phyloP scores from a whole-genome alignment of 345 rosid species.

The Citrus mangshanensis region DNA sequence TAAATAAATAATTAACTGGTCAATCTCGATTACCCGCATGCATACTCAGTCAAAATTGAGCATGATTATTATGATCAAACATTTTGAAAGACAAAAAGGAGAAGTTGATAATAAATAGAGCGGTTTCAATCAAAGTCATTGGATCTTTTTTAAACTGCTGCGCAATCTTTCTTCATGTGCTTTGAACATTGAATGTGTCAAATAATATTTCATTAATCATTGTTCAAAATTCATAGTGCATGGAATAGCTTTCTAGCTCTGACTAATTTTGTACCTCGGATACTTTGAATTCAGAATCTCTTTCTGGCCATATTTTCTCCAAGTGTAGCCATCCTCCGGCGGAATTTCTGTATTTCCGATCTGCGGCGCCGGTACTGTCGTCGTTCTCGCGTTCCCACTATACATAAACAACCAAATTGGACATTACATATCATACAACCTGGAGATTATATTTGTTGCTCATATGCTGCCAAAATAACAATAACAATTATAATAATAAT shows the following conservation, averaged over 20 bases:
- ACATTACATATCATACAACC: not conserved
- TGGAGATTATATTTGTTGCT: not conserved
- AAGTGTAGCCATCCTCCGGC: slow-evolving; percentile 76
- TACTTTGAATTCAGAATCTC: slow-evolving; percentile 66
- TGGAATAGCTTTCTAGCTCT: not conserved
- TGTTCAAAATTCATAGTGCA: not conserved
- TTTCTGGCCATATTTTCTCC: slow-evolving; percentile 93
- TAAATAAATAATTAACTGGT: not conserved
- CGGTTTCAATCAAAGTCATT: not conserved
- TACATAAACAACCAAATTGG: not conserved
- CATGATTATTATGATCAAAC: not conserved
- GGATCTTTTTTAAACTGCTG: not conserved
- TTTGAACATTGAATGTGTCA: slow-evolving; percentile 2
- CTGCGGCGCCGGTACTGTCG: slow-evolving; percentile 48
- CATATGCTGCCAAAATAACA: not conserved
- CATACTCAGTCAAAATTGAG: slow-evolving; percentile 14
- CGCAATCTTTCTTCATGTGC: not conserved
- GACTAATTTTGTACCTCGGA: slow-evolving; percentile 54
- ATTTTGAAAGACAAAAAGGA: not conserved
- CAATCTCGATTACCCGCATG: not conserved
- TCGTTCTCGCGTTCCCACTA: not conserved
- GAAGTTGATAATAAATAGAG: not conserved
- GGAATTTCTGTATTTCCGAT: slow-evolving; percentile 67
- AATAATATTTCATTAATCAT: not conserved
- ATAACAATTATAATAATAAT: not conserved